A percentile compares a stretch with the other conserved stretches of the same genome.
These are phyloP conservation scores for Yarrowia sp. DNA, from an alignment of 805 yeast genomes.

Conservation along the genomic window DNA sequence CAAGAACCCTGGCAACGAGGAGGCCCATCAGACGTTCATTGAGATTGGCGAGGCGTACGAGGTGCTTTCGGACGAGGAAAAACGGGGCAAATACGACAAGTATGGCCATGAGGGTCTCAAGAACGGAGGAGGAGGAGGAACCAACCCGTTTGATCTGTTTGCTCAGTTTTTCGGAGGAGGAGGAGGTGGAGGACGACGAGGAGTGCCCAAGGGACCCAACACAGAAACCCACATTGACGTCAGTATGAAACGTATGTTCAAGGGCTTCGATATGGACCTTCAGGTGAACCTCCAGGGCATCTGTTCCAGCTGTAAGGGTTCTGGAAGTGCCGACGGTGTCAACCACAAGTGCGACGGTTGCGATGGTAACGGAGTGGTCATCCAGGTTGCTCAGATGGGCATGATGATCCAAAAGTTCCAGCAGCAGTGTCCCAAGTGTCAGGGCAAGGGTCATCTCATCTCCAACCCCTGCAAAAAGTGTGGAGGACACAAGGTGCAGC, in stretches of 20 bases:
- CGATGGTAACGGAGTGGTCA: conserved; percentile 73
- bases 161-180: conserved; percentile 66
- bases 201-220: conserved; percentile 62
- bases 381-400: conserved; percentile 75
- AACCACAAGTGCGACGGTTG: conserved; percentile 71
- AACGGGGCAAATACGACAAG: conserved; percentile 85
- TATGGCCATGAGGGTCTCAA: conserved; percentile 81
- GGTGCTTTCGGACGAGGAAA: conserved; percentile 80
- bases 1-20: conserved; percentile 79
- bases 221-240: conserved; percentile 63
- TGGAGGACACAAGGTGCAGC: conserved; percentile 69
- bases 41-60: conserved; percentile 96
- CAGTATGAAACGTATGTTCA: conserved; percentile 69
- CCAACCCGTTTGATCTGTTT: conserved; percentile 64
- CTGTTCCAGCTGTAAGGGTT: conserved; percentile 81
- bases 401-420: conserved; percentile 90
- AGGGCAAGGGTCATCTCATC: conserved; percentile 75
- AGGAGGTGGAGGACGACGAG: conserved; percentile 46
- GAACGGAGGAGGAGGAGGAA: conserved; percentile 49
- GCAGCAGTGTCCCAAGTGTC: conserved; percentile 77
- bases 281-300: conserved; percentile 71
- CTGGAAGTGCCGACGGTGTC: conserved; percentile 84
- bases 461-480: conserved; percentile 72
- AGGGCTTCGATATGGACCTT: conserved; percentile 70
- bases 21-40: conserved; percentile 83